Conservation (phyloP, 2,329 filamentous ascomycete genomes). For the Ophiocordyceps polyrhachis-furcata region DNA sequence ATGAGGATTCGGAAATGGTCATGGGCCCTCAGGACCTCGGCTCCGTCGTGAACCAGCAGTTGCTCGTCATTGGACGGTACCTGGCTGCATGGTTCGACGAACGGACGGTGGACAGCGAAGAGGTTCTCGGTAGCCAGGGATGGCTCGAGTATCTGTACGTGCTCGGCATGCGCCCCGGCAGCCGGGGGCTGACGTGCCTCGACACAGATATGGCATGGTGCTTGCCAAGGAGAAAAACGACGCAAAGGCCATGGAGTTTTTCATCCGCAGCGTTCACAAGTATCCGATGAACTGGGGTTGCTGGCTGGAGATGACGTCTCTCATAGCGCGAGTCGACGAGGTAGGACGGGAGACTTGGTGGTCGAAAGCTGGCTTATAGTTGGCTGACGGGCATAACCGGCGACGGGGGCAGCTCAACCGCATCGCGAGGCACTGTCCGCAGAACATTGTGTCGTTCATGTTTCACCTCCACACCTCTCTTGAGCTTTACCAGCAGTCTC, state of each 20-base stretch:
- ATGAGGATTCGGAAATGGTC: slow-evolving; percentile 95
- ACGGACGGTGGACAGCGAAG: slow-evolving; percentile 36
- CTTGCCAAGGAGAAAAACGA: slow-evolving; percentile 84
- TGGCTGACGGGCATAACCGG: not conserved
- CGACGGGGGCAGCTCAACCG: slow-evolving; percentile 40
- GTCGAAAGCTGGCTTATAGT: not conserved
- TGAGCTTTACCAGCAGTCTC: slow-evolving; percentile 74
- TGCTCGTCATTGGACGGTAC: slow-evolving; percentile 55
- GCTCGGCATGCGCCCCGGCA: not conserved
- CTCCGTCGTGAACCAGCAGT: slow-evolving; percentile 66
- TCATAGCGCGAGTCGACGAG: slow-evolving; percentile 66
- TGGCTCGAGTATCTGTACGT: slow-evolving; percentile 71
- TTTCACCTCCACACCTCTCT: slow-evolving; percentile 85
- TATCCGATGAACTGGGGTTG: slow-evolving; percentile 96
- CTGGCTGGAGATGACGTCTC: slow-evolving; percentile 77
- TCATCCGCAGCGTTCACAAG: slow-evolving; percentile 73
- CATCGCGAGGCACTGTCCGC: slow-evolving; percentile 54
- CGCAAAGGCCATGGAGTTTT: slow-evolving; percentile 61
- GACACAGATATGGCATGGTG: slow-evolving; percentile 62
- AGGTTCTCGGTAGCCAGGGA: slow-evolving; percentile 53
- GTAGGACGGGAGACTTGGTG: slow-evolving; percentile 27
- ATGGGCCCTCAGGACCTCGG: slow-evolving; percentile 83
- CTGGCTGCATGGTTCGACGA: slow-evolving; percentile 68
- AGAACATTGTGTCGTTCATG: slow-evolving; percentile 83
- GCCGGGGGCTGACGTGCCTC: not conserved